These are phyloP conservation scores for Tulasnella sp. DNA, from an alignment of 768 basidiomycete species.

Conservation along the genomic window DNA sequence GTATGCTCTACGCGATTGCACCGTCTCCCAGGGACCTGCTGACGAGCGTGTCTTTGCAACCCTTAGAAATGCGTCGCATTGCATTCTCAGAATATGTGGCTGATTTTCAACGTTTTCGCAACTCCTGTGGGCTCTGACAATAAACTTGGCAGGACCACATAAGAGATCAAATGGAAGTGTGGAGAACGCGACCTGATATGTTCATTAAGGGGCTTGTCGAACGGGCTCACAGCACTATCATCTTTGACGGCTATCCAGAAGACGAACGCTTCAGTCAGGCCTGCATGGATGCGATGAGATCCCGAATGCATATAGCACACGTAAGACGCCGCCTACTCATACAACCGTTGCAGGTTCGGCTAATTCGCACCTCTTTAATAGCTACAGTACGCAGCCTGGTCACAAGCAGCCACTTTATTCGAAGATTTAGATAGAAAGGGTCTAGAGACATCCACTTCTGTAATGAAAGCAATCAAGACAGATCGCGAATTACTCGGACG, in stretches of 20 bases:
- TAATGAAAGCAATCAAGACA: neutral
- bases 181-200: neutral
- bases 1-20: neutral
- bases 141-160: neutral
- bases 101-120: neutral
- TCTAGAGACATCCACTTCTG: neutral
- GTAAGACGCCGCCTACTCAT: neutral
- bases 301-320: conserved; percentile 13
- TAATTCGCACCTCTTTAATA: neutral
- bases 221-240: conserved; percentile 3
- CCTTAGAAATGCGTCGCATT: conserved; percentile 12
- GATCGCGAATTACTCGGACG: neutral
- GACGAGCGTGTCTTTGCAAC: no score
- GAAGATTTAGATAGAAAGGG: neutral
- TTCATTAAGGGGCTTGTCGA: conserved; percentile 9
- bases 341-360: neutral
- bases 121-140: neutral
- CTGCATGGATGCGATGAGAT: conserved; percentile 6
- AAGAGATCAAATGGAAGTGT: conserved; percentile 15
- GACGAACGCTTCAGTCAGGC: neutral
- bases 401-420: neutral
- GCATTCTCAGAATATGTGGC: conserved; percentile 7
- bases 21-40: no score
- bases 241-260: neutral
- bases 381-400: conserved; percentile 2